These are phyloP conservation scores for Fraxinus sp. DNA, from an alignment of 305 asterid species.

Conservation along the genomic window DNA sequence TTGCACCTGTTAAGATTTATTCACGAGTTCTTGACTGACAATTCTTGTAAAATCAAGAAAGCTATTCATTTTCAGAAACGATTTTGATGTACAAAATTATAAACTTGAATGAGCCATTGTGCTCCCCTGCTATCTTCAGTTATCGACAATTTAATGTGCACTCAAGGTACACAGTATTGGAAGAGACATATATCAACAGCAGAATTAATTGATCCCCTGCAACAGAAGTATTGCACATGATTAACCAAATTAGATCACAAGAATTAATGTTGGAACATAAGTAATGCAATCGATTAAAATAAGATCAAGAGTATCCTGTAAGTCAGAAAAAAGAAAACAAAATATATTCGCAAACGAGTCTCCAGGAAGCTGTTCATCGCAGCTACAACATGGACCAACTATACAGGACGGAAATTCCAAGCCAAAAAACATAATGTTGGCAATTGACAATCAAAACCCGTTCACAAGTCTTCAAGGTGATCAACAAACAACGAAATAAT, in stretches of 20 bases:
- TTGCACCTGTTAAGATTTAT: constrained; percentile 31
- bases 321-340: constrained; percentile 2
- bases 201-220: neutral
- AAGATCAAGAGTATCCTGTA: neutral
- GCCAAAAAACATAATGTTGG: constrained; percentile 20
- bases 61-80: constrained; percentile 4
- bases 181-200: neutral
- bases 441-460: constrained; percentile 12
- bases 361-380: constrained; percentile 28
- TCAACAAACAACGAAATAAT: constrained; percentile 15
- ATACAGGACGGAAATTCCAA: constrained; percentile 30
- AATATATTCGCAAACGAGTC: constrained; percentile 32
- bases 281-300: neutral
- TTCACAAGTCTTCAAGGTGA: constrained; percentile 23
- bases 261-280: neutral
- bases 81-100: neutral
- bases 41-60: constrained; percentile 38
- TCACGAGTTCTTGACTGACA: constrained; percentile 39
- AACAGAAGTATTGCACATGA: neutral
- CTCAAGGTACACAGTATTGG: neutral
- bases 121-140: neutral
- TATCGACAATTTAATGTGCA: neutral
- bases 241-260: neutral
- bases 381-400: constrained; percentile 28
- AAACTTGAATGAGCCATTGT: neutral